phyloP scores from a whole-genome alignment of 108 stramenopile genomes.

The Nitzschia putrida region DNA sequence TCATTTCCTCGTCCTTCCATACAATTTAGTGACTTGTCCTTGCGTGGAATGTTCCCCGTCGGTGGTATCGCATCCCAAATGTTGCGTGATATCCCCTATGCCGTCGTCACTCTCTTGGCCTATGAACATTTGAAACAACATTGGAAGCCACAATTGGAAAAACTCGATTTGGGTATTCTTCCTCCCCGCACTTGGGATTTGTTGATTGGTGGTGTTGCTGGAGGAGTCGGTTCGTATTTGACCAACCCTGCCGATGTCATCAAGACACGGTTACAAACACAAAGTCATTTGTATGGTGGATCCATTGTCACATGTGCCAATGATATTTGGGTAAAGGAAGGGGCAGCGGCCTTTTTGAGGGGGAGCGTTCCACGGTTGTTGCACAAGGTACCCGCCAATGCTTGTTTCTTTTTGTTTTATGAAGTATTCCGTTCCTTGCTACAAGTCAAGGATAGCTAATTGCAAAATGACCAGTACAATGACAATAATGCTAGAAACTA shows the following conservation, averaged over 20 bases:
- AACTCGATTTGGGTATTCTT: constrained; percentile 9
- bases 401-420: constrained; percentile 92
- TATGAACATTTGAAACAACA: constrained; percentile 80
- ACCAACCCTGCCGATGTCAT: constrained; percentile 95
- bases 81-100: constrained; percentile 95
- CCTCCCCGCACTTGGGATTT: constrained; percentile 57
- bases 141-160: constrained; percentile 35
- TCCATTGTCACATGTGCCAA: constrained; percentile 57
- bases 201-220: constrained; percentile 87
- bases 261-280: constrained; percentile 89
- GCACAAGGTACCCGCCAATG: constrained; percentile 96
- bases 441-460: constrained; percentile 54
- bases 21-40: constrained; percentile 43
- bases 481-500: neutral
- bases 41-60: constrained; percentile 76
- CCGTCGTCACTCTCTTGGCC: constrained; percentile 87
- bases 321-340: constrained; percentile 66
- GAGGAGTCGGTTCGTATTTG: constrained; percentile 85
- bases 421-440: constrained; percentile 86
- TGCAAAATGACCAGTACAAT: neutral
- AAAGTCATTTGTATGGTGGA: constrained; percentile 58
- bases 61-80: constrained; percentile 90
- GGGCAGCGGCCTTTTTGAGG: constrained; percentile 76
- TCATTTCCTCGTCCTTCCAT: neutral
- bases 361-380: constrained; percentile 89